Evolutionary conservation across 2,329 filamentous ascomycete genomes (phyloP), one percentile per base, ranked within the genome.

Genomic region (Alternaria alternata): DNA sequence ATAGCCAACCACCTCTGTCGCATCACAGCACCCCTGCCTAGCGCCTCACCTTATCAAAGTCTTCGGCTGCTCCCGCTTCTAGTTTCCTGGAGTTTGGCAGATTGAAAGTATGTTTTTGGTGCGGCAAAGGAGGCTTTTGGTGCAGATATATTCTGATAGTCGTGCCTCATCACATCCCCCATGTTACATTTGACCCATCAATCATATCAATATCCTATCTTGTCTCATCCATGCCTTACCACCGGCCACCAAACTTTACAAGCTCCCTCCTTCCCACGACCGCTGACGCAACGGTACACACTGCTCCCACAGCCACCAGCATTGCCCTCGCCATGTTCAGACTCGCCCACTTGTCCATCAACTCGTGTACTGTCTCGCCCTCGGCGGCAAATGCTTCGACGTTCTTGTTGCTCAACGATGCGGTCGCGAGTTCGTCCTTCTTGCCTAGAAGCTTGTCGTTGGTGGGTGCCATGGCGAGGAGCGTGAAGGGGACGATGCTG

Each of bases 321-420:
- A 77, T 54, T 2, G 78, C 76, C 18, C 84, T 71, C 6, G 75
- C 81, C 36, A 88, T 63, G 67, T 87, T 87, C 66, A 87, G 69
- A 51, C 80, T 75, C 3, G 80, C 85, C 86, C 86, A 89, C 59
- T 76, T 78, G 67, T 88, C 85, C 38, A 88, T 79, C 65, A 88
- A 71, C 59, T 76, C 79, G 73, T 86, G 84, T 7, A 80, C 79
- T 0, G 78, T 83, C 75, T 84, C 81, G 44, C 79, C 80, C 54
- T 80, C 74, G 28, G 67, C 71, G 30, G 78, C 66, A 4, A 75
- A 79, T 5, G 71, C 68, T 57, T 83, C 82, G 2, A 64, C 47
- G 3, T 57, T 54, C 18, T 79, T 73, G 55, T 81, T 80, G 26
- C 74, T 75, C 44, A 80, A 65, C 11, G 72, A 77, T 14, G 78